Evolutionary conservation across 2,329 filamentous ascomycete genomes (phyloP).

Genomic region (Penicillium italicum): DNA sequence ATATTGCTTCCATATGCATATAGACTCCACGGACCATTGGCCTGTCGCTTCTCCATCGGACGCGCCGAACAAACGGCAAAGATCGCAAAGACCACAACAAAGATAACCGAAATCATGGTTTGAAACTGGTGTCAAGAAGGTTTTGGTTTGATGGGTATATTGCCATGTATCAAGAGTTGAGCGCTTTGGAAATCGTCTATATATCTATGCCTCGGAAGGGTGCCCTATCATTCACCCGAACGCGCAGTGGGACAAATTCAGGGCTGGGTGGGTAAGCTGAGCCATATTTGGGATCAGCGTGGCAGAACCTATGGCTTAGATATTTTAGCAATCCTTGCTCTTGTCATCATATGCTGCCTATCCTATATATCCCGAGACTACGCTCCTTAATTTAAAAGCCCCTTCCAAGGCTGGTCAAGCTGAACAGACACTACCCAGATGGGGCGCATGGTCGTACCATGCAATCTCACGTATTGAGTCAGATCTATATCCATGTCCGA

Average conservation of each 20-base stretch:
- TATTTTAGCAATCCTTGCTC: not conserved
- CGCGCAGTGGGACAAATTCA: not conserved
- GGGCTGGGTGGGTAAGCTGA: not conserved
- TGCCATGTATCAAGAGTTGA: not conserved
- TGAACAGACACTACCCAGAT: not conserved
- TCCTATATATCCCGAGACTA: not conserved
- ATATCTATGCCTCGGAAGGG: not conserved
- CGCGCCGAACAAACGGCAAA: not conserved
- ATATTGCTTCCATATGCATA: not conserved
- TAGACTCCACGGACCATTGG: not conserved
- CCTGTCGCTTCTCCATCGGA: not conserved
- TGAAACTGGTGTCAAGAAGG: not conserved
- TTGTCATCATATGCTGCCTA: not conserved
- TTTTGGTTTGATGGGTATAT: not conserved
- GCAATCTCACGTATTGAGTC: not conserved
- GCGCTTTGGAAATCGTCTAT: not conserved
- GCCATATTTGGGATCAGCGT: not conserved
- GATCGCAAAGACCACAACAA: not conserved
- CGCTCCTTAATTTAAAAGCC: not conserved
- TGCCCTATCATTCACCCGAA: not conserved
- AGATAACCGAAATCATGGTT: not conserved
- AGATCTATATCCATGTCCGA: not conserved
- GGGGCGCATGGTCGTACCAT: not conserved
- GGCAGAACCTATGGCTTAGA: not conserved
- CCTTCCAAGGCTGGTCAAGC: not conserved